These are phyloP conservation scores for Dalbergia cultrata DNA, from an alignment of 306 rosid species.

Conservation along the genomic window DNA sequence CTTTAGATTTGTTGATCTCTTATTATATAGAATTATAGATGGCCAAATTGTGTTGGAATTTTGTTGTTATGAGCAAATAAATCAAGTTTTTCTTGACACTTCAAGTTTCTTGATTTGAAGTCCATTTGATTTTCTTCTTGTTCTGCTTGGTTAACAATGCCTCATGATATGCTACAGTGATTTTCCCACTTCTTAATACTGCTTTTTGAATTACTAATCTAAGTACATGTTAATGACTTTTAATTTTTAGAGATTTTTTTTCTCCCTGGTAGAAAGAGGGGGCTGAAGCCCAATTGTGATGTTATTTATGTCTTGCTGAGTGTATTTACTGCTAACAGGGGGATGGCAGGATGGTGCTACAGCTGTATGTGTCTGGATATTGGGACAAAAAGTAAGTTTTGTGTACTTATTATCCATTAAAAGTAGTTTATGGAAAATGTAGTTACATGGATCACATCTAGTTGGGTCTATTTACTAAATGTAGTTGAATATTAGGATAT, in stretches of 20 bases:
- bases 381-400: slow-evolving; percentile 79
- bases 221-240: slow-evolving; percentile 2
- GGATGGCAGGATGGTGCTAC: slow-evolving; percentile 99
- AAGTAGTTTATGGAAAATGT: slow-evolving; percentile 22
- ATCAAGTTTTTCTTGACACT: slow-evolving; percentile 6
- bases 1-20: slow-evolving; percentile 37
- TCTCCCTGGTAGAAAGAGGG: no score
- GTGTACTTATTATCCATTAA: slow-evolving; percentile 2
- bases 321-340: slow-evolving; percentile 57
- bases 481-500: slow-evolving; percentile 22
- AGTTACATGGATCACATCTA: neutral
- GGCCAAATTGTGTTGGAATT: slow-evolving; percentile 14
- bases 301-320: slow-evolving; percentile 49
- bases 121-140: slow-evolving; percentile 2
- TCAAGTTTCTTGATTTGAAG: slow-evolving; percentile 12
- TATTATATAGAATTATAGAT: neutral
- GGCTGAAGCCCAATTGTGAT: neutral
- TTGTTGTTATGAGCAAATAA: slow-evolving; percentile 3
- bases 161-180: neutral
- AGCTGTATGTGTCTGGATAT: slow-evolving; percentile 86
- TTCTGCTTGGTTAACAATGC: slow-evolving; percentile 14
- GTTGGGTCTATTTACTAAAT: neutral
- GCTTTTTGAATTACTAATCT: neutral
- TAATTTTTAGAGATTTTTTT: slow-evolving; percentile 29
- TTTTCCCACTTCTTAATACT: slow-evolving; percentile 15